Evolutionary conservation across 257 asterid species (phyloP), one percentile per base, ranked within the genome.

Genomic region (Coffea eugenioides): DNA sequence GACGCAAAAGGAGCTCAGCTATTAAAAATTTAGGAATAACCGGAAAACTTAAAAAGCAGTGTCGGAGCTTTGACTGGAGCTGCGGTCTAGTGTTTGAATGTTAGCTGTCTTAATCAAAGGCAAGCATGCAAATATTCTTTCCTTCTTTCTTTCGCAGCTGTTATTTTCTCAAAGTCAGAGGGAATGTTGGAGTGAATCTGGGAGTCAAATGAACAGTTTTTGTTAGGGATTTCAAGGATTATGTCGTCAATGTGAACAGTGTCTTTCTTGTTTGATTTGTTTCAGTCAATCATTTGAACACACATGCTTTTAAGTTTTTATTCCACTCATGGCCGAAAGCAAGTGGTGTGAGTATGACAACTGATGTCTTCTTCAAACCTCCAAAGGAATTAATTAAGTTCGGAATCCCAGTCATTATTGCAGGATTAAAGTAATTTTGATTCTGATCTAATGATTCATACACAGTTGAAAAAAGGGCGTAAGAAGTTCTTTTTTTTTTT

Each of bases 181-280:
- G 46, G 80, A 75, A 75, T 80, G 41, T 81, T 49, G 74, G 83
- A 49, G 54, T 49, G 48, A n/a, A 8, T 34, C 31, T 12, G 21
- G 75, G 57, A 36, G 81, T 78, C 83, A 74, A 68, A 75, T 80
- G 76, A 67, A 80, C 66, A 54, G 66, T 5, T 23, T 21, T 25
- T 69, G 43, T 41, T 56, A 41, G 14, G 18, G 57, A 36, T 41
- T 59, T 69, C 1, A 49, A 72, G 46, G 72, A 59, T 75, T 75
- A 21, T 39, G 57, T 27, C 25, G 43, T 51, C 43, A 72, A 72
- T 49, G n/a, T 72, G 46, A 51, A 72, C 64, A 51, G 76, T 72
- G 48, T 49, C 8, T 39, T 2, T 2, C 18, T 48, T 34, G 11
- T 72, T 34, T 2, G 48, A 73, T 73, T 51, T 73, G 66, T 52